These are phyloP conservation scores for Tuctoria greenei DNA, from an alignment of 176 grass and related monocot species.

Conservation along the genomic window DNA sequence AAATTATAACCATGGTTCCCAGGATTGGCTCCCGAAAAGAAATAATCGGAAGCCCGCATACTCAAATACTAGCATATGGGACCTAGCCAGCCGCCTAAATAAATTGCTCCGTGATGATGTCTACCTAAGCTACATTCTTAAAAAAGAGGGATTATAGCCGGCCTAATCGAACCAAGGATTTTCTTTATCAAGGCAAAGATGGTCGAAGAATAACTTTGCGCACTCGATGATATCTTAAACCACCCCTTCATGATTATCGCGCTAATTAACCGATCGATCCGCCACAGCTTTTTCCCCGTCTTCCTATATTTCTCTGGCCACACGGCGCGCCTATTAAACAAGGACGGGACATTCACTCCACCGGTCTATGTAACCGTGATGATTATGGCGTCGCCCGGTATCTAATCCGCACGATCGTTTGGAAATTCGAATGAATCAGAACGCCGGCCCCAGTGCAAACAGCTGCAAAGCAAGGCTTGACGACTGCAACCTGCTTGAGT, in stretches of 20 bases:
- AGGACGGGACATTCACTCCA: slow-evolving; percentile 25
- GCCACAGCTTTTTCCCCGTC: not conserved
- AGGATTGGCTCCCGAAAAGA: not conserved
- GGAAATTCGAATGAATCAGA: slow-evolving; percentile 25
- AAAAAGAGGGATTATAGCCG: slow-evolving; percentile 43
- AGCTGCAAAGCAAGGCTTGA: not conserved
- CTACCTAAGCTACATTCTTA: slow-evolving; percentile 18
- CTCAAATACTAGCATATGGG: slow-evolving; percentile 30
- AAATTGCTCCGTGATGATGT: slow-evolving; percentile 21
- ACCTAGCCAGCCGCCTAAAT: slow-evolving; percentile 11
- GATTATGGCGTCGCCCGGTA: slow-evolving; percentile 8
- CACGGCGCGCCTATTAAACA: slow-evolving; percentile 39
- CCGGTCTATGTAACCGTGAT: slow-evolving; percentile 48
- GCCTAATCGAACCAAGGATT: slow-evolving; percentile 39
- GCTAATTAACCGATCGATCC: slow-evolving; percentile 21
- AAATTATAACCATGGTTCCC: not conserved
- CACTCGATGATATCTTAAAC: slow-evolving; percentile 39
- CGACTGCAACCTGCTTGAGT: not conserved
- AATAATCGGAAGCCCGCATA: not conserved
- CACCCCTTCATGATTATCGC: slow-evolving; percentile 34
- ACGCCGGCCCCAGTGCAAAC: no score
- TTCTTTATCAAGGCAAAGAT: slow-evolving; percentile 31
- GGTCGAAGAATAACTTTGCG: slow-evolving; percentile 38
- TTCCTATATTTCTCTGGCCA: not conserved
- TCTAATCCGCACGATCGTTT: slow-evolving; percentile 4